Conservation (phyloP, 2,329 filamentous ascomycete species). For the Knoxdaviesia proteae region DNA sequence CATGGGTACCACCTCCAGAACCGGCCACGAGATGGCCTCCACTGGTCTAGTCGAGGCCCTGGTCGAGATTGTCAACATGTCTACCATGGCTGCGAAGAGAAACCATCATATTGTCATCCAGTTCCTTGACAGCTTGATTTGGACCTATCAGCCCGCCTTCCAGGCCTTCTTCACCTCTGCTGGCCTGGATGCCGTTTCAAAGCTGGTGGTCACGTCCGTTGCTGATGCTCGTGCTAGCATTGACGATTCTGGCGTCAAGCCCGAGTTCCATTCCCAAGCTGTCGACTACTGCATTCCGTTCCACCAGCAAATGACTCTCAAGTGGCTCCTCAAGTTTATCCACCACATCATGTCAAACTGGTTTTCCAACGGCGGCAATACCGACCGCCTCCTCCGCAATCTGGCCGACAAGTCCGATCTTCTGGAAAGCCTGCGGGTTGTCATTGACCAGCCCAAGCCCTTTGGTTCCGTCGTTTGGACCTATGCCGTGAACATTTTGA, state of each 20-base stretch:
- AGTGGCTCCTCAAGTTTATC: constrained; percentile 88
- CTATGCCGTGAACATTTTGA: constrained; percentile 74
- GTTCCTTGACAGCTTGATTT: constrained; percentile 76
- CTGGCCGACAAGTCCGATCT: constrained; percentile 83
- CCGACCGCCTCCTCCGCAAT: constrained; percentile 77
- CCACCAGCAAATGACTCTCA: constrained; percentile 79
- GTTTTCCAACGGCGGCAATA: constrained; percentile 50
- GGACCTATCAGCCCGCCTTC: constrained; percentile 69
- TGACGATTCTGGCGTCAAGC: constrained; percentile 50
- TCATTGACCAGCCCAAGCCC: constrained; percentile 57
- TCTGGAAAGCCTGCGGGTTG: constrained; percentile 54
- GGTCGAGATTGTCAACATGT: constrained; percentile 68
- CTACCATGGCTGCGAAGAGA: constrained; percentile 62
- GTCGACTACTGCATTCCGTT: constrained; percentile 91
- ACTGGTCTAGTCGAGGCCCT: constrained; percentile 80
- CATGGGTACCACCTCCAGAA: constrained; percentile 27
- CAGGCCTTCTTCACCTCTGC: constrained; percentile 61
- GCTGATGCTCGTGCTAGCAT: constrained; percentile 44
- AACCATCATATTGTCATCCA: constrained; percentile 67
- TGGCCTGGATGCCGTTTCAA: constrained; percentile 78
- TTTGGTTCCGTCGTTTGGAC: constrained; percentile 96
- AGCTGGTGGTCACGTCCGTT: constrained; percentile 64
- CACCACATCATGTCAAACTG: constrained; percentile 82
- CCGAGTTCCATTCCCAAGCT: constrained; percentile 49
- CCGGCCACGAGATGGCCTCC: constrained; percentile 61